These are phyloP conservation scores for Cutaneotrichosporon dermatis DNA, from an alignment of 1,284 basidiomycete genomes.

Conservation along the genomic window DNA sequence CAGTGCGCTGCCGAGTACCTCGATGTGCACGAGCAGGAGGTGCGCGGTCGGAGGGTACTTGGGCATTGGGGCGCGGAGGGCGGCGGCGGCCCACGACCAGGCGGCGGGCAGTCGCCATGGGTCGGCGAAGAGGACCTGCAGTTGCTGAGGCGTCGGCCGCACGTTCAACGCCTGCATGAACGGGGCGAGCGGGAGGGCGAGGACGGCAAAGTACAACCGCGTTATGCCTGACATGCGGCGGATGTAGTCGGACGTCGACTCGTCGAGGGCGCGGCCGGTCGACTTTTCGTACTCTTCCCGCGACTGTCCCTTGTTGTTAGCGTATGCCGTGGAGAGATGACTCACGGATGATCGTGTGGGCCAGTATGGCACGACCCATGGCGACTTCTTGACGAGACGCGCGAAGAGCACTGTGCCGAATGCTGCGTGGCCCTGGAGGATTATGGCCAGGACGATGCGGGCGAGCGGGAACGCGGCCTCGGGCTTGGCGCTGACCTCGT, in stretches of 20 bases:
- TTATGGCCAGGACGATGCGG: constrained; percentile 65
- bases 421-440: constrained; percentile 56
- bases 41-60: constrained; percentile 35
- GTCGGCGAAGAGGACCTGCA: constrained; percentile 50
- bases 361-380: constrained; percentile 53
- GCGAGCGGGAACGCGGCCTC: constrained; percentile 79
- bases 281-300: constrained; percentile 61
- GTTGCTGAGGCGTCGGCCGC: constrained; percentile 47
- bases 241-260: constrained; percentile 64
- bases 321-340: background rate
- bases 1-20: constrained; percentile 64
- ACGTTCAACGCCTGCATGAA: constrained; percentile 36
- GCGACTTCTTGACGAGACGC: constrained; percentile 74
- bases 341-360: constrained; percentile 43
- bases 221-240: constrained; percentile 75
- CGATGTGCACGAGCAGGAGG: constrained; percentile 59
- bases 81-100: constrained; percentile 61
- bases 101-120: constrained; percentile 60
- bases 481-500: constrained; percentile 85
- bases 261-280: constrained; percentile 56
- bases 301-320: constrained; percentile 44
- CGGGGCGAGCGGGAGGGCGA: constrained; percentile 52
- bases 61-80: constrained; percentile 18
- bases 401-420: constrained; percentile 77
- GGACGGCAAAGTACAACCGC: constrained; percentile 80